Base-by-base conservation (phyloP, 495 filamentous ascomycete genomes). In the Hyaloscypha bicolor region DNA sequence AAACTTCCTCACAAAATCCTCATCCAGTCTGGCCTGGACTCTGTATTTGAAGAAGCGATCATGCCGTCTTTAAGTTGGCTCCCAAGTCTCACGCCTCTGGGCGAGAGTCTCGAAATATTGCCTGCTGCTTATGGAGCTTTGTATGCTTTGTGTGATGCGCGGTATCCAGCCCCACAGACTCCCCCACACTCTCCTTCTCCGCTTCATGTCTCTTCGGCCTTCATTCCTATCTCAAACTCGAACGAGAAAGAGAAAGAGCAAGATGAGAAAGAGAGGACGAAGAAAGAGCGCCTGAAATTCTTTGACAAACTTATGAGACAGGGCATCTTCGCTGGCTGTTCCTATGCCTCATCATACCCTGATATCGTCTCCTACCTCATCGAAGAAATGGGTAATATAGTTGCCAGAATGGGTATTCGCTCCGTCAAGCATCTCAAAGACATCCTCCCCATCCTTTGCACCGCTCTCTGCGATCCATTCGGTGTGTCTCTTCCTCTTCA, bases 41-140 rank as follows among this genome's bases (percentile, higher is more conserved):
- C 87, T 0, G 90, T 99, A 29, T 91, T 99, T 71, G 87, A 92
- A 73, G 87, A 93, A 37, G 89, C 92, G 12, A 75, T 96, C 12
- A 83, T 88, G 66, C 92, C 93, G 0, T 87, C 84, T 30, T 80
- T 97, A 1, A 80, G 87, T 16, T 91, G 85, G 65, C 82, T 97
- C 1, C 95, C 95, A 8, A 87, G 84, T 39, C 81, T 97, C 31
- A 97, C 93, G 0, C 88, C 93, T 6, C 87, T 90, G 67, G 73
- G 82, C 0, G 89, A 92, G 62, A 90, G 91, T 2, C 65, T 93
- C n/a, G 62, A 75, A 0, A 78, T 97, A 3, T 81, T 97, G 0
- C 69, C 71, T 16, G 84, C 82, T 2, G 88, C 91, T 2, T 96
- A 94, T 56, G 81, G 83, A 16, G 87, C 87, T 8, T 78, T 97